These are phyloP conservation scores for Penicillium decumbens DNA, from an alignment of 2,329 filamentous ascomycete genomes.

Conservation along the genomic window DNA sequence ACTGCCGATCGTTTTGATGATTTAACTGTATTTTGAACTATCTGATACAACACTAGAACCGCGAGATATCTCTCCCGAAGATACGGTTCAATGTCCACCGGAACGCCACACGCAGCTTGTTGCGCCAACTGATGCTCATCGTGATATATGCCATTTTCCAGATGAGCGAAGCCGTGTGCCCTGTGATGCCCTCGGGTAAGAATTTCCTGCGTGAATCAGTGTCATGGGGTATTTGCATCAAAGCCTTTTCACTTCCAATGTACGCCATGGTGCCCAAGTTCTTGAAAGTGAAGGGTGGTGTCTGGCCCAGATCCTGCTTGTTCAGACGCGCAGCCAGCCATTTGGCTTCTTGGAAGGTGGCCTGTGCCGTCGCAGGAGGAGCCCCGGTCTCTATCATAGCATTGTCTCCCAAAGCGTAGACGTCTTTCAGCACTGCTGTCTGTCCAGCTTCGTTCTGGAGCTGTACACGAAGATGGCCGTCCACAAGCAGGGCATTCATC, in stretches of 20 bases:
- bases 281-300: slow-evolving; percentile 49
- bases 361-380: slow-evolving; percentile 57
- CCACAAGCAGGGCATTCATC: slow-evolving; percentile 51
- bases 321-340: slow-evolving; percentile 56
- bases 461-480: slow-evolving; percentile 54
- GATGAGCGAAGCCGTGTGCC: slow-evolving; percentile 40
- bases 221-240: slow-evolving; percentile 50
- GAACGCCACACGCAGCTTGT: slow-evolving; percentile 39
- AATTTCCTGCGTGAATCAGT: slow-evolving; percentile 18
- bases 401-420: slow-evolving; percentile 56
- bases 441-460: slow-evolving; percentile 39
- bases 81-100: slow-evolving; percentile 42
- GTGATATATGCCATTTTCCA: slow-evolving; percentile 45
- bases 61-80: slow-evolving; percentile 44
- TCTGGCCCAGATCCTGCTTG: slow-evolving; percentile 38
- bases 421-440: slow-evolving; percentile 48
- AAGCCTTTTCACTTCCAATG: slow-evolving; percentile 53
- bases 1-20: background rate
- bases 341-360: slow-evolving; percentile 54
- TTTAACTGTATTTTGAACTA: background rate
- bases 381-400: slow-evolving; percentile 49
- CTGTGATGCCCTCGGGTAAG: slow-evolving; percentile 37
- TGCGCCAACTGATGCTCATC: slow-evolving; percentile 48
- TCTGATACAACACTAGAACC: slow-evolving; percentile 28
- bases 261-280: slow-evolving; percentile 59